Conservation (phyloP, 257 asterid genomes). For the Solanum infundibuliforme region DNA sequence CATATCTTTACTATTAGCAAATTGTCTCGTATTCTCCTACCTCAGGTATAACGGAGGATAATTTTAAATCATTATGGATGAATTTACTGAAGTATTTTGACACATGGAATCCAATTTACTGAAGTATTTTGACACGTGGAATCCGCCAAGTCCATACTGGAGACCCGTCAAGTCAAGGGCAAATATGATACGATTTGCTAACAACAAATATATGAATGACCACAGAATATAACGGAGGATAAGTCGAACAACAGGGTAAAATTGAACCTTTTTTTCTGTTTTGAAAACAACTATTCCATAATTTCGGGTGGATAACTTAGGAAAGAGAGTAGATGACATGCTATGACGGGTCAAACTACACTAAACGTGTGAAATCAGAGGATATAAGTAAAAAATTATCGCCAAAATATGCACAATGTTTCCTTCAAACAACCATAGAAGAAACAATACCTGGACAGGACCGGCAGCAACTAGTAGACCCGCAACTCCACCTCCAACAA, state of each 20-base stretch:
- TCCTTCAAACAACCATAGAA: not conserved
- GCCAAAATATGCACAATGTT: not conserved
- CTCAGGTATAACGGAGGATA: not conserved
- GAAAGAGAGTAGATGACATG: not conserved
- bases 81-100: not conserved
- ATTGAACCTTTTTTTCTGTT: not conserved
- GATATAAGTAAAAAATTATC: not conserved
- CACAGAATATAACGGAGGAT: not conserved
- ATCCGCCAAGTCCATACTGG: not conserved
- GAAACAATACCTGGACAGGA: conserved; percentile 58
- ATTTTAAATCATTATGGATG: not conserved
- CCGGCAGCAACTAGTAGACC: conserved; percentile 84
- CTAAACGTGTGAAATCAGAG: not conserved
- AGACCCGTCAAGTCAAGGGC: not conserved
- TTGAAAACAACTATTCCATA: not conserved
- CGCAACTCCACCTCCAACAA: conserved; percentile 90
- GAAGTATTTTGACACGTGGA: not conserved
- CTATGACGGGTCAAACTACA: not conserved
- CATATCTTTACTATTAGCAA: not conserved
- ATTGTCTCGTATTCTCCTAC: not conserved
- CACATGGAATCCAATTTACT: not conserved
- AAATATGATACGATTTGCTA: not conserved
- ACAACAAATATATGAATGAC: not conserved
- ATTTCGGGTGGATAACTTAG: not conserved
- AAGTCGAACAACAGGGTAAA: not conserved